Evolutionary conservation across 805 yeast species (phyloP), one percentile per base, ranked within the genome.

Genomic region (Kluyveromyces nonfermentans): DNA sequence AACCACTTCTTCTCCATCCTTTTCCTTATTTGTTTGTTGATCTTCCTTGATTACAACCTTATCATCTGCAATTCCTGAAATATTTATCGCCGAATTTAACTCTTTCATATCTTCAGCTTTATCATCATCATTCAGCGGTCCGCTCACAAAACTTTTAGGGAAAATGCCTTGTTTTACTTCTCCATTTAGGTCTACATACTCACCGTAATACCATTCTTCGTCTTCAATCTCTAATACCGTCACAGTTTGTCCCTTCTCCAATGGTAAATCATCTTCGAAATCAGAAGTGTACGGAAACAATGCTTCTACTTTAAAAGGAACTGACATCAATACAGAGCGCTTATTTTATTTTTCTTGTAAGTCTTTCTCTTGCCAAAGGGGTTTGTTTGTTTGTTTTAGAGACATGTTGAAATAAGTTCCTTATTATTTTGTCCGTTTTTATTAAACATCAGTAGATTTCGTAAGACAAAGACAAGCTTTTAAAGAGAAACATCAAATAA

Each of bases 161-260:
- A 93, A 93, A 68, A 89, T 80, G 7, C 98, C 98, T 17, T 74
- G 63, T 37, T 66, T 63, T 20, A 52, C 35, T 8, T 49, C 56
- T 5, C 85, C 85, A 16, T 44, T 35, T 1, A 46, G 32, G 47
- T 67, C 74, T 3, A 54, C 56, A 53, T 74, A 83, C 4, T 71
- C 66, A 3, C 98, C 98, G 33, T 74, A 69, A 57, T 77, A 83
- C 97, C 97, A 93, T 50, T 89, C 96, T 6, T 80, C 95, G 61
- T 90, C 97, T 52, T 87, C 96, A 42, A 85, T 71, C 33, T 76
- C 78, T 5, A 81, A 78, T 21, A 90, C 96, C 3, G 78, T 75
- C 50, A 90, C 81, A 22, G 74, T 50, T 59, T 84, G 87, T 17
- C 84, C 89, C 4, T 69, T 75, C 0, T 62, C 60, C 53, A 90